Evolutionary conservation across 352 stramenopile genomes (phyloP).

Genomic region (Poterioochromonas sp.): DNA sequence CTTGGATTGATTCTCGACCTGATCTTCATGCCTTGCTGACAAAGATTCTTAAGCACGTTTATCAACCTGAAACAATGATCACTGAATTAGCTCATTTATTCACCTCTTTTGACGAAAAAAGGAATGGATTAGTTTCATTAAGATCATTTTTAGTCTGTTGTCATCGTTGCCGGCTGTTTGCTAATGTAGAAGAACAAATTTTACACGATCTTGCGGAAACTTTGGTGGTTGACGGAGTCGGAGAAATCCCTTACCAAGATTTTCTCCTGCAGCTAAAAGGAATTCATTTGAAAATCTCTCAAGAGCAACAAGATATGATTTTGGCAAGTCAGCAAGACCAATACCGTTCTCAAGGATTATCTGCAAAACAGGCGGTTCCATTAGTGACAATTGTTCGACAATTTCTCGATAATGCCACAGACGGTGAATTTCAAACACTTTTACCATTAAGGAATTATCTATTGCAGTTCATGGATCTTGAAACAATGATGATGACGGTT

Average conservation of each 20-base stretch:
- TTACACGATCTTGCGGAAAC: background rate
- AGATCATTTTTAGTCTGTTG: slow-evolving; percentile 3
- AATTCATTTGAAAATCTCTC: background rate
- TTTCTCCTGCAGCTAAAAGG: background rate
- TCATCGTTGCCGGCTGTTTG: background rate
- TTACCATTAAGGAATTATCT: slow-evolving; percentile 1
- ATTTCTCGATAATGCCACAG: background rate
- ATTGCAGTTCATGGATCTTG: background rate
- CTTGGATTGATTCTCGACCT: background rate
- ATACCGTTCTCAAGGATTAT: background rate
- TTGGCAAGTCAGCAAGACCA: background rate
- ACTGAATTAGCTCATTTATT: background rate
- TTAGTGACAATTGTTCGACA: background rate
- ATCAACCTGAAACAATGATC: background rate
- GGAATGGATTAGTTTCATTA: background rate
- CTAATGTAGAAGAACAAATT: background rate
- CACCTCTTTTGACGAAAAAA: slow-evolving; percentile 1
- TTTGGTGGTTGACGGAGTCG: background rate
- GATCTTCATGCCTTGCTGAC: background rate
- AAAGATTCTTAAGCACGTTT: background rate
- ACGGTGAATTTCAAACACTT: background rate
- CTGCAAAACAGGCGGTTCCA: background rate
- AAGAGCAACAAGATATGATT: background rate
- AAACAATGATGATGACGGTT: background rate
- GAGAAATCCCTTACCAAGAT: background rate